Base-by-base conservation (phyloP, 148 eudicot genomes). In the Camellia japonica region DNA sequence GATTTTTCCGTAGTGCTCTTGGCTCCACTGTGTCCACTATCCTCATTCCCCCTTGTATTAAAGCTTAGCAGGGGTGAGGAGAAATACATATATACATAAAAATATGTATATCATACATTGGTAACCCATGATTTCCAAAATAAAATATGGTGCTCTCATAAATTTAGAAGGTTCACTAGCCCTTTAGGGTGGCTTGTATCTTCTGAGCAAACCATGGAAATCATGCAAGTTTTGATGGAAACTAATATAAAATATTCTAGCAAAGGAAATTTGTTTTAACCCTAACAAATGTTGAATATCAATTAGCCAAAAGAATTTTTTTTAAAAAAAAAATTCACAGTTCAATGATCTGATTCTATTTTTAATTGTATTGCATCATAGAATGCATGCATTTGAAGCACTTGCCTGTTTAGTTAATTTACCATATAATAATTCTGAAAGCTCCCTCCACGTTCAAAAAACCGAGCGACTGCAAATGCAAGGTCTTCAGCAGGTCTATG, bases 401-500 rank as follows among this genome's bases (percentile, higher is more conserved):
- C 7, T 80, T 62, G 23, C 14, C 2, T 11, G 3, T 47, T 68
- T 68, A 3, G 47, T 10, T 76, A 15, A 68, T 59, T 38, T 83
- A 94, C 99, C 98, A 96, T 96, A 86, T 96, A 96, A 87, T 94
- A 96, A 81, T 96, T 96, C 86, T 89, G 94, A 76, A 96, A 87
- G 88, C 97, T 94, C 58, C 98, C 97, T 14, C 98, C 97, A 59
- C 95, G 92, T 77, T 96, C 94, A 76, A 87, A 94, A 87, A 96
- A 96, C 55, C 99, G 97, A 86, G 99, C 99, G 74, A 94, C 98
- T 14, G 99, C 97, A 90, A 96, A 96, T 60, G 99, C 97, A 69
- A 96, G 83, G 82, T 96, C 99, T 86, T 96, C 91, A 76, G 79
- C 93, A 30, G 99, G 97, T 84, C 99, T 90, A 82, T 96, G 98